These are phyloP conservation scores for Penicillium sp. DNA, from an alignment of 2,329 filamentous ascomycete genomes.

Conservation along the genomic window DNA sequence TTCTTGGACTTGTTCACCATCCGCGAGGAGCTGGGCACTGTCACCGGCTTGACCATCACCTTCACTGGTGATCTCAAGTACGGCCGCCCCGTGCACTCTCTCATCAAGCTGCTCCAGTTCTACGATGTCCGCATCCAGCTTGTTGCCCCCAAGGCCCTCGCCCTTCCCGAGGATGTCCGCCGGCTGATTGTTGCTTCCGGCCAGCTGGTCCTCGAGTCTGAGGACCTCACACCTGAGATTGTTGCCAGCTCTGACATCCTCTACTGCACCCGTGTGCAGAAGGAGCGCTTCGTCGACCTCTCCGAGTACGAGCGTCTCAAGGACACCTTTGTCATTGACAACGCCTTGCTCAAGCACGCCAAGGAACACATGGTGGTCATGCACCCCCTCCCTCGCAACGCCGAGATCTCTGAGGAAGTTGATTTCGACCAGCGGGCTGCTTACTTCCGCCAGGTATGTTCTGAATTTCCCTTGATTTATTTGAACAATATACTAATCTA, in stretches of 20 bases:
- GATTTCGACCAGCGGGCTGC: constrained; percentile 96
- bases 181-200: constrained; percentile 69
- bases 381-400: constrained; percentile 91
- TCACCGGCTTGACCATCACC: constrained; percentile 92
- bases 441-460: constrained; percentile 96
- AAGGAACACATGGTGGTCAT: constrained; percentile 93
- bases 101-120: constrained; percentile 89
- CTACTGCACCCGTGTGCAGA: constrained; percentile 96
- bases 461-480: not conserved
- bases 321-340: constrained; percentile 85
- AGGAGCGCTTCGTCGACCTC: constrained; percentile 84
- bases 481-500: constrained; percentile 42
- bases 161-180: constrained; percentile 72
- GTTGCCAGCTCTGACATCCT: constrained; percentile 83
- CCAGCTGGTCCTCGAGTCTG: constrained; percentile 73
- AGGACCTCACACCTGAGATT: constrained; percentile 80
- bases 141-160: constrained; percentile 75
- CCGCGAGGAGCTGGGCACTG: constrained; percentile 92
- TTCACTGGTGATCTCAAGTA: constrained; percentile 92
- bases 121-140: constrained; percentile 95
- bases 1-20: constrained; percentile 98
- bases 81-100: constrained; percentile 90
- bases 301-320: constrained; percentile 83
- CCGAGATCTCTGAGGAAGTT: constrained; percentile 91
- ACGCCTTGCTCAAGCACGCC: constrained; percentile 81